Conservation (phyloP, 2,329 filamentous ascomycete genomes). For the Pseudogymnoascus sp. region DNA sequence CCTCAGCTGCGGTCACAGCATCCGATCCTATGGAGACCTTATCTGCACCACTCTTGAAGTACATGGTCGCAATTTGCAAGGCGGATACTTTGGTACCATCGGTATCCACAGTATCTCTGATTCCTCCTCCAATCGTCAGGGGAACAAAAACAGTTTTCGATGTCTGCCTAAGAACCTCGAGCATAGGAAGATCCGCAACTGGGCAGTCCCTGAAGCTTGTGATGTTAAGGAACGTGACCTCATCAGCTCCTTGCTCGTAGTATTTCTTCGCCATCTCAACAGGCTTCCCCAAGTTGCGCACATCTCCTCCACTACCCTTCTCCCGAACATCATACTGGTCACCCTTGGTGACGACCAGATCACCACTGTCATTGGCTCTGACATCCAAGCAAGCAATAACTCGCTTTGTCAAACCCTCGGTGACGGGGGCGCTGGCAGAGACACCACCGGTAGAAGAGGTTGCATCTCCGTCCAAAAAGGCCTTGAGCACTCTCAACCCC, state of each 20-base stretch:
- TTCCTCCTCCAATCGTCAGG: conserved; percentile 89
- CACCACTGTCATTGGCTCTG: conserved; percentile 84
- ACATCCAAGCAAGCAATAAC: conserved; percentile 96
- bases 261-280: conserved; percentile 90
- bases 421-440: neutral
- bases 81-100: conserved; percentile 82
- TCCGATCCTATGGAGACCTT: conserved; percentile 97
- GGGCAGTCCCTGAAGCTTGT: conserved; percentile 96
- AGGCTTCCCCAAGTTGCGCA: conserved; percentile 92
- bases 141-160: conserved; percentile 93
- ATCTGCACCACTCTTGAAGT: conserved; percentile 94
- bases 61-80: conserved; percentile 87
- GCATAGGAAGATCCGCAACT: conserved; percentile 85
- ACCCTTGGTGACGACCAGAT: conserved; percentile 95
- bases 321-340: conserved; percentile 98
- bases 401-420: conserved; percentile 74
- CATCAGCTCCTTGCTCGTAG: conserved; percentile 93
- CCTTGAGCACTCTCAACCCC: conserved; percentile 71
- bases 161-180: conserved; percentile 79
- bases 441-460: conserved; percentile 21
- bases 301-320: conserved; percentile 57
- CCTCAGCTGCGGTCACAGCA: conserved; percentile 84
- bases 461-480: conserved; percentile 65
- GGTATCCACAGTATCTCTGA: conserved; percentile 82
- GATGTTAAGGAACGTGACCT: conserved; percentile 97